These are phyloP conservation scores for Antitrichia curtipendula DNA, from an alignment of 225 moss, liverwort and hornwort species.

Conservation along the genomic window DNA sequence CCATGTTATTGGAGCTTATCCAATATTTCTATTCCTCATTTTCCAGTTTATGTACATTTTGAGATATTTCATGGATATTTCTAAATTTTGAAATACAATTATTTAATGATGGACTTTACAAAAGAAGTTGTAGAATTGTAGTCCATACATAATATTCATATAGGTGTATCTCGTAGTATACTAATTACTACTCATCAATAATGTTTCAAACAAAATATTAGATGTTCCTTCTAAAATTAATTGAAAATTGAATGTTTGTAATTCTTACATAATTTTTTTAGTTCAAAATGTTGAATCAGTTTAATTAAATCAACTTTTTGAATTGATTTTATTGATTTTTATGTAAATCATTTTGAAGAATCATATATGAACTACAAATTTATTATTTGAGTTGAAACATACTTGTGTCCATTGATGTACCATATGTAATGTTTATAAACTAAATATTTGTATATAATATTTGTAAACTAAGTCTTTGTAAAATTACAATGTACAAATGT, in stretches of 20 bases:
- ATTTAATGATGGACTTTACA: background rate
- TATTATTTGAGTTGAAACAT: background rate
- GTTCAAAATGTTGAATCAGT: fast-evolving
- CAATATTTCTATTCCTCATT: background rate
- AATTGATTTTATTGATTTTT: background rate
- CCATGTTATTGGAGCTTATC: fast-evolving
- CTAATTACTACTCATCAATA: background rate
- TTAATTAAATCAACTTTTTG: background rate
- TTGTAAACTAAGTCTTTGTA: background rate
- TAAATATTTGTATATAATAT: no score
- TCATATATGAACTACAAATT: background rate
- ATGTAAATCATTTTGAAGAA: background rate
- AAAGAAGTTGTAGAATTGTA: background rate
- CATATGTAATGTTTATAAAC: no score
- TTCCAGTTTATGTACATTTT: background rate
- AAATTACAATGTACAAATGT: background rate
- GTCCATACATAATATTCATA: background rate
- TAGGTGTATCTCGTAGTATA: fast-evolving
- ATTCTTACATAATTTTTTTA: background rate
- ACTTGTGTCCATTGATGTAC: fast-evolving
- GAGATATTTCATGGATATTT: no score
- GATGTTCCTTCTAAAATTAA: background rate
- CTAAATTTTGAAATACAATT: background rate
- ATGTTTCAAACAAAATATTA: background rate
- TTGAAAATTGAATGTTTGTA: background rate